Evolutionary conservation across 225 moss, liverwort and hornwort genomes (phyloP).

Genomic region (Lunularia cruciata): DNA sequence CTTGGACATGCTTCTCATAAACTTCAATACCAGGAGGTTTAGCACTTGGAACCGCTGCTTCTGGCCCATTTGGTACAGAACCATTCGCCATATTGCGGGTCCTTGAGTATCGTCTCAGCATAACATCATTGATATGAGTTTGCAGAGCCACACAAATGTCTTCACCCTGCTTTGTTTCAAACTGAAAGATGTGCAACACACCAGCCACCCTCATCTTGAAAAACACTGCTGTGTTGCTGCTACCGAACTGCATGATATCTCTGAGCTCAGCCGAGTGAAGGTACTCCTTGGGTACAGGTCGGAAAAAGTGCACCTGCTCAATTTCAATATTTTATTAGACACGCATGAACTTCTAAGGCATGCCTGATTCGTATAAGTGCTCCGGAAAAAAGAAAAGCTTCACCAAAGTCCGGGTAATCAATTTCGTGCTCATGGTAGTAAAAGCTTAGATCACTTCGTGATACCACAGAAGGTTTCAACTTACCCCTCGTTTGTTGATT

Average conservation of each 20-base stretch:
- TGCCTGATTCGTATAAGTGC: too few species aligned
- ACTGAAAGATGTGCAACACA: conserved; percentile 93
- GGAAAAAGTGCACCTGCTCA: conserved; percentile 84
- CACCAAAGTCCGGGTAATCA: too few species aligned
- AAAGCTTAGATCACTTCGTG: too few species aligned
- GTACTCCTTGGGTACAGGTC: conserved; percentile 94
- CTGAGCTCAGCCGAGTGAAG: conserved; percentile 90
- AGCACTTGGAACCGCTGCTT: conserved; percentile 40
- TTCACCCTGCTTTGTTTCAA: conserved; percentile 97
- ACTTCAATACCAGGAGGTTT: conserved; percentile 86
- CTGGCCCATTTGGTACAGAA: conserved; percentile 58
- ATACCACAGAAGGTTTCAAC: conserved; percentile 19
- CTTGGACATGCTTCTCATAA: conserved; percentile 98
- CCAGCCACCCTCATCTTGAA: conserved; percentile 98
- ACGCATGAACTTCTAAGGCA: too few species aligned
- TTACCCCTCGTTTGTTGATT: conserved; percentile 94
- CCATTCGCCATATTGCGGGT: conserved; percentile 69
- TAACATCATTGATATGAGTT: conserved; percentile 94
- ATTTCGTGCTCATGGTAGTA: too few species aligned
- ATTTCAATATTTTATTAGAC: too few species aligned
- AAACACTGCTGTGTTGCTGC: conserved; percentile 95
- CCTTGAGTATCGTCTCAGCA: conserved; percentile 90
- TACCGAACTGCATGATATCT: conserved; percentile 98
- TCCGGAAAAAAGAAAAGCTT: too few species aligned
- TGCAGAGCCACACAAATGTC: conserved; percentile 94